Evolutionary conservation across 805 yeast species (phyloP).

Genomic region (Wickerhamiella qilinensis): DNA sequence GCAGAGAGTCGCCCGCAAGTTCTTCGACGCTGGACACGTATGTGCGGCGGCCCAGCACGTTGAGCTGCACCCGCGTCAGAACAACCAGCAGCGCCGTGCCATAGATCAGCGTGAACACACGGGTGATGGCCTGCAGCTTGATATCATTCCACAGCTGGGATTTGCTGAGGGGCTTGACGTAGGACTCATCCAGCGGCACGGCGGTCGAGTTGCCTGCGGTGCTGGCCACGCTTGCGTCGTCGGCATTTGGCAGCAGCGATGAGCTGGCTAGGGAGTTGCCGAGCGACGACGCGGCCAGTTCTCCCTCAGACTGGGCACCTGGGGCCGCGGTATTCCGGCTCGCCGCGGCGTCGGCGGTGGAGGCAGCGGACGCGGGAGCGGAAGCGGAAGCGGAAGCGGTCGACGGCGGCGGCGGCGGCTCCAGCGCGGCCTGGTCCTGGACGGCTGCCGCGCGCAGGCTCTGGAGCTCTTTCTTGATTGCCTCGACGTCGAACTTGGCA

Average conservation of each 20-base stretch:
- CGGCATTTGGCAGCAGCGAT: neutral
- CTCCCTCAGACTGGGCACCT: no score
- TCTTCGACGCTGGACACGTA: slow-evolving; percentile 65
- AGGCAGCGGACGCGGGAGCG: neutral
- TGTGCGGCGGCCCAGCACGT: slow-evolving; percentile 73
- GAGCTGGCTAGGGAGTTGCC: neutral
- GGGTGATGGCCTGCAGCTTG: slow-evolving; percentile 55
- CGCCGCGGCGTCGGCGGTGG: slow-evolving; percentile 7
- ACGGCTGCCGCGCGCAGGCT: slow-evolving; percentile 29
- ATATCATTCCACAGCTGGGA: slow-evolving; percentile 72
- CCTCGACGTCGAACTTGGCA: slow-evolving; percentile 51
- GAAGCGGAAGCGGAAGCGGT: slow-evolving; percentile 1
- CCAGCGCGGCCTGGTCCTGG: slow-evolving; percentile 9
- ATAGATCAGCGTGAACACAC: slow-evolving; percentile 57
- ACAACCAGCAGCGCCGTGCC: slow-evolving; percentile 53
- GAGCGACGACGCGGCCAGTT: neutral
- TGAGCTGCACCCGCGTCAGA: slow-evolving; percentile 71
- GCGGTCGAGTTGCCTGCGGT: neutral
- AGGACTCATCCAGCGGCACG: slow-evolving; percentile 8
- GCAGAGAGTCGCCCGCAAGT: slow-evolving; percentile 30
- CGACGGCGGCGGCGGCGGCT: no score
- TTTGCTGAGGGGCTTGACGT: slow-evolving; percentile 27
- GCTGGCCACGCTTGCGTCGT: neutral
- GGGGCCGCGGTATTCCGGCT: slow-evolving; percentile 7
- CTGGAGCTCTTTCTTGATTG: slow-evolving; percentile 53